phyloP scores from a whole-genome alignment of 148 eudicot species.

The Chenopodium album region DNA sequence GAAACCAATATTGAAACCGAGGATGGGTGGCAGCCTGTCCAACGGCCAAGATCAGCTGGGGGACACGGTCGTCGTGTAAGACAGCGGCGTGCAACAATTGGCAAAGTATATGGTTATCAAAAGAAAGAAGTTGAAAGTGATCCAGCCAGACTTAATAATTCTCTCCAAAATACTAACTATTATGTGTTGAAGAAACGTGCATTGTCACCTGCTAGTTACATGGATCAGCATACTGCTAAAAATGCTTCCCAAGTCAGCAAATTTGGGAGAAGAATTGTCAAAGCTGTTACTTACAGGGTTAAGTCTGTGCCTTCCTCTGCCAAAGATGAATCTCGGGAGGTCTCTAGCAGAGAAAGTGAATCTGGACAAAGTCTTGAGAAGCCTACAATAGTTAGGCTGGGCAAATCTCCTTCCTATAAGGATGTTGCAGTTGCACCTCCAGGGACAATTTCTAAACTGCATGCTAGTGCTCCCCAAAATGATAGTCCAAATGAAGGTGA shows the following conservation, averaged over 20 bases:
- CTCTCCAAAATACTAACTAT: constrained; percentile 54
- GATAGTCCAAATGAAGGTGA: constrained; percentile 36
- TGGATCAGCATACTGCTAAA: constrained; percentile 59
- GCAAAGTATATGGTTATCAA: constrained; percentile 67
- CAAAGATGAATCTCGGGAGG: constrained; percentile 42
- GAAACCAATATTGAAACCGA: constrained; percentile 74
- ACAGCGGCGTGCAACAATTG: constrained; percentile 56
- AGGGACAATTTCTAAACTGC: constrained; percentile 75
- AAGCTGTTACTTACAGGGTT: constrained; percentile 80
- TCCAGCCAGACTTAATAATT: constrained; percentile 50
- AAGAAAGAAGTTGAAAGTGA: constrained; percentile 73
- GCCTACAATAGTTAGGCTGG: constrained; percentile 75
- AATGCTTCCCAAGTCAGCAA: constrained; percentile 52
- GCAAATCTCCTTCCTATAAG: constrained; percentile 96
- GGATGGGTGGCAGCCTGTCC: constrained; percentile 97
- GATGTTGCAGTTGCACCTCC: constrained; percentile 99
- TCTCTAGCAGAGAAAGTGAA: constrained; percentile 42
- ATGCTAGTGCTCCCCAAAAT: constrained; percentile 41
- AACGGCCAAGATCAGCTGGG: constrained; percentile 84
- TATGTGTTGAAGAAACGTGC: constrained; percentile 71
- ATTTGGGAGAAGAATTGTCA: constrained; percentile 75
- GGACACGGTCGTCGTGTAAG: constrained; percentile 67
- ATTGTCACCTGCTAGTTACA: constrained; percentile 54
- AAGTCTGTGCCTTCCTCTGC: constrained; percentile 69
- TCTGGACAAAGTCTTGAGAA: constrained; percentile 48